Evolutionary conservation across 2,329 filamentous ascomycete species (phyloP).

Genomic region (Gaeumannomyces sp.): DNA sequence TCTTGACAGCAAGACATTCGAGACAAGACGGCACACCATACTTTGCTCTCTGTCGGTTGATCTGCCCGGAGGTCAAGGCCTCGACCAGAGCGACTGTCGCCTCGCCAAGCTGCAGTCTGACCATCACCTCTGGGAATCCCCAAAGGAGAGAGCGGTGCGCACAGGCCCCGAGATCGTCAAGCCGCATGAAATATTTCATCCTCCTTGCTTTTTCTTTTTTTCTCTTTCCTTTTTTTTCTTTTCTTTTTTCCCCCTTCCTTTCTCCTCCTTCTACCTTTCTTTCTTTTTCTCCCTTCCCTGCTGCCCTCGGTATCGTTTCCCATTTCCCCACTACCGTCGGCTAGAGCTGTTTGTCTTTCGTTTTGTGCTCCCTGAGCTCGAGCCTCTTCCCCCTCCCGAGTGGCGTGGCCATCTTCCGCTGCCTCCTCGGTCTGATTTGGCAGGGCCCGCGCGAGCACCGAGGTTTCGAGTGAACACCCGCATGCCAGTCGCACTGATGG

Average conservation of each 20-base stretch:
- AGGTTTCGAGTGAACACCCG: too few species aligned
- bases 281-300: constrained; percentile 1
- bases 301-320: neutral
- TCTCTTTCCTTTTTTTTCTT: neutral
- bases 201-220: neutral
- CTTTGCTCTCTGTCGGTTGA: neutral
- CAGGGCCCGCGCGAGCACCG: neutral
- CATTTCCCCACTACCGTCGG: neutral
- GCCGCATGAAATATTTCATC: neutral
- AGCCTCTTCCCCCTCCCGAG: neutral
- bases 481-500: neutral
- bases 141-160: neutral
- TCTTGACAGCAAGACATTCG: neutral
- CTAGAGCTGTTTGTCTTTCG: neutral
- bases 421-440: neutral
- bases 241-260: neutral
- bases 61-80: neutral
- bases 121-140: neutral
- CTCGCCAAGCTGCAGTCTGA: neutral
- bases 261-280: neutral
- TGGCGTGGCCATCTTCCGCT: neutral
- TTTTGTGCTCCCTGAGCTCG: neutral
- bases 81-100: too few species aligned
- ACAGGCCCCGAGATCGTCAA: neutral
- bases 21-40: neutral